Percentiles rank a stretch among this genome's conserved stretches.
Evolutionary conservation across 306 rosid genomes (phyloP).

Genomic region (Sophora flavescens): DNA sequence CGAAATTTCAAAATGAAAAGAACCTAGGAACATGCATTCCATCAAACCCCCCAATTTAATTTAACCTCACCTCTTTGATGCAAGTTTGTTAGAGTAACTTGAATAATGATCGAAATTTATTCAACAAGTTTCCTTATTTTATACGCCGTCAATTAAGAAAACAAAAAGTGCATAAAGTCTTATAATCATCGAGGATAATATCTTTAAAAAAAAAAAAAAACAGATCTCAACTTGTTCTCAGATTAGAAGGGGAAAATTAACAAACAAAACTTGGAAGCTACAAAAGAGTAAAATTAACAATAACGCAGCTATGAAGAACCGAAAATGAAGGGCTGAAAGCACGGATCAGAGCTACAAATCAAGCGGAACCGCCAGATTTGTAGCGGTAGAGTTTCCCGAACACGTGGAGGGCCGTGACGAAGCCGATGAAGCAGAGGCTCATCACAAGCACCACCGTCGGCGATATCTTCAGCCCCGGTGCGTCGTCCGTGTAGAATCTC

Average conservation of each 20-base stretch:
- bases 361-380: constrained; percentile 56
- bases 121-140: no score
- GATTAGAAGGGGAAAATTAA: no score
- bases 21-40: neutral
- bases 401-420: constrained; percentile 91
- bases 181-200: no score
- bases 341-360: constrained; percentile 38
- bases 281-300: neutral
- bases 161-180: no score
- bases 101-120: no score
- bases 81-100: neutral
- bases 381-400: constrained; percentile 73
- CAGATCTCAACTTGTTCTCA: no score
- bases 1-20: no score
- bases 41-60: neutral
- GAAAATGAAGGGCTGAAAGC: constrained; percentile 22
- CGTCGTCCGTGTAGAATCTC: constrained; percentile 94
- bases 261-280: neutral
- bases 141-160: no score
- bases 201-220: no score
- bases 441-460: constrained; percentile 87
- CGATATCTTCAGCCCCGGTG: constrained; percentile 87
- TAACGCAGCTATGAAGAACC: constrained; percentile 19
- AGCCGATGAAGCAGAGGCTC: constrained; percentile 96
- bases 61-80: neutral